Evolutionary conservation across 2,329 filamentous ascomycete species (phyloP).

Genomic region (Rutstroemia sp.): DNA sequence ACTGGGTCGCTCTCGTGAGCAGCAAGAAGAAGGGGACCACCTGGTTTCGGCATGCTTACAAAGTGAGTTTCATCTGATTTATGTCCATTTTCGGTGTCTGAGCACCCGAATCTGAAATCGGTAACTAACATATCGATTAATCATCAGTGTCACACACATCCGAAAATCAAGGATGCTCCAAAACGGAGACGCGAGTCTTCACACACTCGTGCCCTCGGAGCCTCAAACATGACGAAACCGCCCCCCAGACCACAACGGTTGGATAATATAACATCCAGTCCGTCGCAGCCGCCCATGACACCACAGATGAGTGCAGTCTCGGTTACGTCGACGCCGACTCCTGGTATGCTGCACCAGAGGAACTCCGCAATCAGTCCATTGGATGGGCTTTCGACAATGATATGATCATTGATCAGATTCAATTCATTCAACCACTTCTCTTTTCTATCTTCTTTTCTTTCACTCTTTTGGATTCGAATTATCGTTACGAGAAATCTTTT

Average conservation of each 20-base stretch:
- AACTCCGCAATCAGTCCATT: constrained; percentile 29
- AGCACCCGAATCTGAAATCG: not conserved
- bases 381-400: constrained; percentile 40
- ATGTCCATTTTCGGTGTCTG: not conserved
- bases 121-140: not conserved
- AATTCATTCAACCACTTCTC: not conserved
- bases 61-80: constrained; percentile 43
- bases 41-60: constrained; percentile 86
- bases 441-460: not conserved
- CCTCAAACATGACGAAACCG: constrained; percentile 37
- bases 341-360: constrained; percentile 10
- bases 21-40: constrained; percentile 90
- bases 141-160: constrained; percentile 57
- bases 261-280: constrained; percentile 3
- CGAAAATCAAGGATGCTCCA: constrained; percentile 63
- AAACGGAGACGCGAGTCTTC: constrained; percentile 60
- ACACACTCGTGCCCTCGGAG: constrained; percentile 33
- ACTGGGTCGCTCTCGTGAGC: constrained; percentile 75
- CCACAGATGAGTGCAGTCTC: constrained; percentile 37
- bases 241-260: constrained; percentile 26
- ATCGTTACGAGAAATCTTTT: not conserved
- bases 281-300: constrained; percentile 36
- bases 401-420: constrained; percentile 28
- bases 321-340: constrained; percentile 33
- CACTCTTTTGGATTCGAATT: not conserved